These are phyloP conservation scores for Fomitopsis schrenkii DNA, from an alignment of 1,284 basidiomycete genomes.

Conservation along the genomic window DNA sequence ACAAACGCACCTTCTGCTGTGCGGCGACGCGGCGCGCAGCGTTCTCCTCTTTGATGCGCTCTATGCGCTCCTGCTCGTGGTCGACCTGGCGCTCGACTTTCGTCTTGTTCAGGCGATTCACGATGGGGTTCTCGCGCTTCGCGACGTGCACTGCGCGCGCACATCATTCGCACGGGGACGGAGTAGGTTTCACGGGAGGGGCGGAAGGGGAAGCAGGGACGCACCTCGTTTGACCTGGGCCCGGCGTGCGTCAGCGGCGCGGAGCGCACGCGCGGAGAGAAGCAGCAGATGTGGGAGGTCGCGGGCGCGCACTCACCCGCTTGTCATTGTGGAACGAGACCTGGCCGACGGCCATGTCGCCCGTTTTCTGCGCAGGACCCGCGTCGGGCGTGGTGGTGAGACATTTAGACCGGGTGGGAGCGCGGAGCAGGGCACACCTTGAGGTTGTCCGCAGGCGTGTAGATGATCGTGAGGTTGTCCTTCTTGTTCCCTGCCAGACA, in stretches of 20 bases:
- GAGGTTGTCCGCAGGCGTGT: constrained; percentile 86
- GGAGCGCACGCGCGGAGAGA: background rate
- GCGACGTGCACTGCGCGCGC: constrained; percentile 60
- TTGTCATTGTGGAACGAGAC: constrained; percentile 94
- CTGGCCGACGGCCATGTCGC: constrained; percentile 94
- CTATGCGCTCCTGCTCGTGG: constrained; percentile 85
- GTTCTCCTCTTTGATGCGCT: constrained; percentile 77
- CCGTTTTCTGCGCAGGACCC: constrained; percentile 69
- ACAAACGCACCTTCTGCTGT: constrained; percentile 47
- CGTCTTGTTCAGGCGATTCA: constrained; percentile 95
- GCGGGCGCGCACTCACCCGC: constrained; percentile 41
- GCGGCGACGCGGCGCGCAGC: constrained; percentile 65
- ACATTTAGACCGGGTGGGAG: background rate
- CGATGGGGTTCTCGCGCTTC: constrained; percentile 84
- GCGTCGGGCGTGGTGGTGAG: background rate
- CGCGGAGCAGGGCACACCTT: constrained; percentile 50
- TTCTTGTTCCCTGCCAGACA: constrained; percentile 83
- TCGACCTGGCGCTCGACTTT: constrained; percentile 84
- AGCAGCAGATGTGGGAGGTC: background rate
- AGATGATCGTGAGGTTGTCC: constrained; percentile 91
- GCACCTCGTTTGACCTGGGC: constrained; percentile 73
- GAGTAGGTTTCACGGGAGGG: background rate
- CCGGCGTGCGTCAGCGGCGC: background rate
- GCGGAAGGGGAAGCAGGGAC: constrained; percentile 12
- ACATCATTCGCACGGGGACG: background rate